phyloP scores from a whole-genome alignment of 2,329 filamentous ascomycete species.

The Exophiala alcalophila region DNA sequence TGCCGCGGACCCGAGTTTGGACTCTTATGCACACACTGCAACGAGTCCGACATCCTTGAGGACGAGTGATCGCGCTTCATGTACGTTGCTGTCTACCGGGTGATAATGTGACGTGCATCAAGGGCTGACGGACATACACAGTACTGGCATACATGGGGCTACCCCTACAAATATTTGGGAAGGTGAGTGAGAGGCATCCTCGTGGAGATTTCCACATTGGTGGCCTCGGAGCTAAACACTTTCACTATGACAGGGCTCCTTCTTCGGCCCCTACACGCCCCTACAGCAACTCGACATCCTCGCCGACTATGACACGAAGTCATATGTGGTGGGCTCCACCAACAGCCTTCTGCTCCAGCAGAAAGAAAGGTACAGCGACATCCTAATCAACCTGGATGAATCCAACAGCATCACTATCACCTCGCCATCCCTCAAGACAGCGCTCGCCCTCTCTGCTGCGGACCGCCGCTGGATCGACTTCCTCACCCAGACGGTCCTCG shows the following conservation, averaged over 20 bases:
- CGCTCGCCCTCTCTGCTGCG: constrained; percentile 74
- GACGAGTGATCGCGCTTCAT: constrained; percentile 85
- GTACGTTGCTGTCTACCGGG: constrained; percentile 38
- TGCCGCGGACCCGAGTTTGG: constrained; percentile 88
- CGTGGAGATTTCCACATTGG: too few species aligned
- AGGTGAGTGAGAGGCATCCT: constrained; percentile 53
- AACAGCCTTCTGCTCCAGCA: constrained; percentile 93
- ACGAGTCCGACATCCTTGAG: constrained; percentile 78
- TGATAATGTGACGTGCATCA: not conserved
- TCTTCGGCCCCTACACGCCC: constrained; percentile 95
- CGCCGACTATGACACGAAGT: constrained; percentile 91
- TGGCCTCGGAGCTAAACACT: constrained; percentile 55
- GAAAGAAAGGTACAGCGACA: constrained; percentile 92
- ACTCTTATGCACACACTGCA: constrained; percentile 73
- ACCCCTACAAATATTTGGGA: constrained; percentile 91
- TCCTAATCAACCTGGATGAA: constrained; percentile 87
- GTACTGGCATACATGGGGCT: constrained; percentile 91
- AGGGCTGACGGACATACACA: constrained; percentile 32
- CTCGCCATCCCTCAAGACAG: constrained; percentile 71
- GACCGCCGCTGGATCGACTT: constrained; percentile 97
- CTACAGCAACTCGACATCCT: constrained; percentile 92
- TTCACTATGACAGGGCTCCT: constrained; percentile 63
- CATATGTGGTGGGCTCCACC: constrained; percentile 94
- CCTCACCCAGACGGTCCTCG: constrained; percentile 85
- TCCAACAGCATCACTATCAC: constrained; percentile 71